A percentile compares a stretch with the other conserved stretches of the same genome.
phyloP scores from a whole-genome alignment of 2,329 filamentous ascomycete species.

The Coniochaeta hoffmannii region DNA sequence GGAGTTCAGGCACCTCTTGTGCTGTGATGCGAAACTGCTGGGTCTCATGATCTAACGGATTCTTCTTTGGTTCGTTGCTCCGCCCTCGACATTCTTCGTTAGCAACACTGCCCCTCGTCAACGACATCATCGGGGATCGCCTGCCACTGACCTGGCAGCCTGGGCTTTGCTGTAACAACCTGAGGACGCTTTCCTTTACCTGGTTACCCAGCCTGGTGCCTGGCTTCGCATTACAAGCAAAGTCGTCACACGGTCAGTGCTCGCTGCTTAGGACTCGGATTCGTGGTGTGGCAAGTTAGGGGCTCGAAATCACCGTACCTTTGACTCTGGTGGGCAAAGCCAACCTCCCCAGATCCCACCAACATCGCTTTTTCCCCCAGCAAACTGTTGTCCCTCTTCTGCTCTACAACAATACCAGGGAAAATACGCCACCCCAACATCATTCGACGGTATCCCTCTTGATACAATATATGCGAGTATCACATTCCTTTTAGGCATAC shows the following conservation, averaged over 20 bases:
- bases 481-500: too few species aligned
- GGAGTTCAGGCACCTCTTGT: too few species aligned
- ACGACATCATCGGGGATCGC: not conserved
- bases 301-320: not conserved
- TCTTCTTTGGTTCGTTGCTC: not conserved
- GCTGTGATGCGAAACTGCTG: too few species aligned
- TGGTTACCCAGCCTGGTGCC: not conserved
- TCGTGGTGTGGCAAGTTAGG: not conserved
- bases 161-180: not conserved
- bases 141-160: not conserved
- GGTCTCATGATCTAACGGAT: too few species aligned
- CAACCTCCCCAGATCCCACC: too few species aligned
- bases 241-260: not conserved
- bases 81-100: not conserved
- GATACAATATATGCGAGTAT: too few species aligned
- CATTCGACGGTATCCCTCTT: too few species aligned
- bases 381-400: too few species aligned
- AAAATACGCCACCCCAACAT: too few species aligned
- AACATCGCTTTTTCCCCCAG: not conserved
- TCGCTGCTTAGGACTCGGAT: not conserved
- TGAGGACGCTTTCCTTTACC: not conserved
- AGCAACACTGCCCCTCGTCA: not conserved
- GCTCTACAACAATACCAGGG: too few species aligned
- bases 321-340: too few species aligned
- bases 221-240: not conserved